phyloP scores from a whole-genome alignment of 2,329 filamentous ascomycete genomes.

The Fusarium austroafricanum region DNA sequence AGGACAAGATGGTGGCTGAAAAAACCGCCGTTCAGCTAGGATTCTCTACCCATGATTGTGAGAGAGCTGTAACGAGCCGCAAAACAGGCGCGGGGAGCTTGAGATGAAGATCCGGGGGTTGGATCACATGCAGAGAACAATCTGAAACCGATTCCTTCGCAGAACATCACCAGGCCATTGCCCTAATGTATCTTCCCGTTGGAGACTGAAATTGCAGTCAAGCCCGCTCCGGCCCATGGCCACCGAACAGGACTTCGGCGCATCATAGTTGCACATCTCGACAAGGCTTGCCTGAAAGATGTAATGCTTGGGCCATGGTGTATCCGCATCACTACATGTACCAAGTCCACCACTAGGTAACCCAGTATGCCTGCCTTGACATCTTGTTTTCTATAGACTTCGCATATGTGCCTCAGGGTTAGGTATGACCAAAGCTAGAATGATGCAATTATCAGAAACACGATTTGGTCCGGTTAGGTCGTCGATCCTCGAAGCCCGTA shows the following conservation, averaged over 20 bases:
- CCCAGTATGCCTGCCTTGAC: slow-evolving; percentile 12
- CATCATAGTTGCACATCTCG: slow-evolving; percentile 37
- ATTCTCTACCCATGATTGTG: slow-evolving; percentile 10
- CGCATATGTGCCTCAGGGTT: slow-evolving; percentile 18
- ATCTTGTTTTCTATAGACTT: slow-evolving; percentile 11
- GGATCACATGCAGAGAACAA: slow-evolving; percentile 31
- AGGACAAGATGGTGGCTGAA: slow-evolving; percentile 17
- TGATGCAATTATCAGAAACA: slow-evolving; percentile 36
- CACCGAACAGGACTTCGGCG: slow-evolving; percentile 11
- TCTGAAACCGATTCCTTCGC: slow-evolving; percentile 26
- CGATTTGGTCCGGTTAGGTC: slow-evolving; percentile 19
- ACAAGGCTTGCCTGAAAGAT: slow-evolving; percentile 37
- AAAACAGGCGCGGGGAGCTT: slow-evolving; percentile 16
- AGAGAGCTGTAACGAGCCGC: slow-evolving; percentile 34
- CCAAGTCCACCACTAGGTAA: slow-evolving; percentile 21
- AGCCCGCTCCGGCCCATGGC: slow-evolving; percentile 14
- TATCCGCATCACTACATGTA: slow-evolving; percentile 33
- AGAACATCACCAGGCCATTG: slow-evolving; percentile 42
- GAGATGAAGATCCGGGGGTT: slow-evolving; percentile 30
- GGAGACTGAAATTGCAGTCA: slow-evolving; percentile 33
- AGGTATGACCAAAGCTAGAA: slow-evolving; percentile 39
- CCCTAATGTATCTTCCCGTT: slow-evolving; percentile 40
- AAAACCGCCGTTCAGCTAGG: slow-evolving; percentile 30
- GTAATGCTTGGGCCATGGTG: slow-evolving; percentile 33
- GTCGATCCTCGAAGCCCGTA: slow-evolving; percentile 26